Base-by-base conservation (phyloP, 1,284 basidiomycete species). In the Neonothopanus nambi region DNA sequence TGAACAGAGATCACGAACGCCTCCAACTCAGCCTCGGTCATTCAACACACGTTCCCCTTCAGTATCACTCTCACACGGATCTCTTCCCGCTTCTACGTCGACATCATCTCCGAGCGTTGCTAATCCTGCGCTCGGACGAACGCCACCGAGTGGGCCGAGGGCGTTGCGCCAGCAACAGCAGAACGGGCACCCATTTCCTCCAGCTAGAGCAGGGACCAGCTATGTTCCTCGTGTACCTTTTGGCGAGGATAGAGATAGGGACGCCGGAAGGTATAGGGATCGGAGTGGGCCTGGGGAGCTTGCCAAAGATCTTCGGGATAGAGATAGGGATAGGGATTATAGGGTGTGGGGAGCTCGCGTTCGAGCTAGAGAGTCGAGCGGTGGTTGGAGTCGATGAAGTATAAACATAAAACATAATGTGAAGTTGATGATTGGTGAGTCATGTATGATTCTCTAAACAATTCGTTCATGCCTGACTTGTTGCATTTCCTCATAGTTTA, bases 71-170 rank as follows among this genome's bases (percentile, higher is more conserved):
- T 44, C 66, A 69, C 45, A 46, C 65, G 12, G 59, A 4, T 21
- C 38, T 37, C 17, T 26, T 17, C n/a, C 45, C 21, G 13, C 43
- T 35, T 15, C n/a, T 11, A 37, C 4, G 6, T 37, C 46, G 3
- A 37, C 35, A 13, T 20, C 11, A 18, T 5, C 45, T 11, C 4
- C 39, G 9, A 11, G 11, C 9, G 20, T 18, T 21, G 42, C n/a
- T 15, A 52, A 45, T 39, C 43, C 51, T 9, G 45, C 52, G 35
- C 56, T 65, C 7, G 65, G 67, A 18, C 70, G 73, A 28, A 70
- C 74, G 20, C 67, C 77, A 13, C 81, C 82, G 1, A 79, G 74
- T 38, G 81, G 75, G 0, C 82, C 82, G 0, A 75, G 80, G 20
- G 81, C 81, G n/a, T 60, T 82, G 15, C 67, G 81, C 11, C 55